phyloP scores from a whole-genome alignment of 108 stramenopile species.

The Nannochloropsis oceanica region DNA sequence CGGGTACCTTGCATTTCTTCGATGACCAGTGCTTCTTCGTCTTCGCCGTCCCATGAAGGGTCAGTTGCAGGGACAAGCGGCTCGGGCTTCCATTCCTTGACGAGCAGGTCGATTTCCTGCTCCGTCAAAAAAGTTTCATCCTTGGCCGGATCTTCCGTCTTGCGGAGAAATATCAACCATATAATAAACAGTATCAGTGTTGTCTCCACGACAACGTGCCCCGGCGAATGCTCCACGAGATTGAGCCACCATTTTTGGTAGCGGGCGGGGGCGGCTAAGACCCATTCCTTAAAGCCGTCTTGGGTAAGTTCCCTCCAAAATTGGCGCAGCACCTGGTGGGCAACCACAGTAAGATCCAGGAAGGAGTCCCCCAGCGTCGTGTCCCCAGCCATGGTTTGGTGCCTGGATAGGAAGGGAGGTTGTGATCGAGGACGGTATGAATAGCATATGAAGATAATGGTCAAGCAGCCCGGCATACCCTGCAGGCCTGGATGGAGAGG shows the following conservation, averaged over 20 bases:
- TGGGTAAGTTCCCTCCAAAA: neutral
- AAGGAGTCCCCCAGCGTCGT: neutral
- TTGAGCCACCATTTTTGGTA: conserved; percentile 25
- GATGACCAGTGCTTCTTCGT: neutral
- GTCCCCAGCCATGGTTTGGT: neutral
- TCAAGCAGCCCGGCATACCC: too few species aligned
- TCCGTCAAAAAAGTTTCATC: conserved; percentile 28
- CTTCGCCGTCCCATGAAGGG: conserved; percentile 1
- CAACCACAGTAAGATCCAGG: neutral
- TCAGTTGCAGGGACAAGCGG: conserved; percentile 48
- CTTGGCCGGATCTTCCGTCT: conserved; percentile 39
- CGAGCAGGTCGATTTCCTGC: conserved; percentile 54
- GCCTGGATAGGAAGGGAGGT: neutral
- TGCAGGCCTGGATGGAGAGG: too few species aligned
- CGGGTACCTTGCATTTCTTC: neutral
- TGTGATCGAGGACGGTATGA: too few species aligned
- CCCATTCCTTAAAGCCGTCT: conserved; percentile 2
- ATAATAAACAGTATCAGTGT: conserved; percentile 63
- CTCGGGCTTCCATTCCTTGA: conserved; percentile 74
- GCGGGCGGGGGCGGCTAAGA: conserved; percentile 6
- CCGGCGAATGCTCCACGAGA: conserved; percentile 18
- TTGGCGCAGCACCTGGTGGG: neutral
- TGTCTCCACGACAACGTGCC: conserved; percentile 86
- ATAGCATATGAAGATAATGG: too few species aligned
- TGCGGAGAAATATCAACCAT: conserved; percentile 50